Evolutionary conservation across 225 moss, liverwort and hornwort species (phyloP), one percentile per base, ranked within the genome.

Genomic region (Rhytidiadelphus loreus): DNA sequence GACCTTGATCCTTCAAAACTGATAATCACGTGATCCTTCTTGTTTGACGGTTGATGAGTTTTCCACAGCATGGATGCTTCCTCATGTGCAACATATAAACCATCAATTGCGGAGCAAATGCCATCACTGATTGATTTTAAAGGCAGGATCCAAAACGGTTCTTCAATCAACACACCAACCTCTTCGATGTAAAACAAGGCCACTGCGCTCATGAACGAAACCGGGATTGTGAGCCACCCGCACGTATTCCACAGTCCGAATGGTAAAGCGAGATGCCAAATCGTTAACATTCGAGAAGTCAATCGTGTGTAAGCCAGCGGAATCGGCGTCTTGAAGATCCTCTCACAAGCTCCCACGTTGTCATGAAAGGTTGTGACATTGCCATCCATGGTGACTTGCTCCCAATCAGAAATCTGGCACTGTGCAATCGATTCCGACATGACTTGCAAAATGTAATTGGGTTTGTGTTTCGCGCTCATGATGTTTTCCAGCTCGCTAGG

Each of bases 241-340:
- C 97, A 98, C 3, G 94, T 94, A 15, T 96, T 95, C 97, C 96
- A 98, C 2, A 98, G 86, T 50, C 93, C 96, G 2, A 96, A 83
- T 1, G 96, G 97, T 22, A 96, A 89, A 28, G 95, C 90, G 26
- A 96, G 29, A 73, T 98, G 96, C 96, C 96, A 98, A 11, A 94
- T 53, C 16, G 93, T 90, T 29, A 98, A 56, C 86, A 94, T 92
- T 12, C 96, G 93, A 3, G 96, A 98, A 8, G 97, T 96, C 84
- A 98, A 77, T 8, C 95, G 94, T 4, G 97, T 98, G 24, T 96
- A 96, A 2, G 96, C 94, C 0, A 98, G 89, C 8, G 96, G 96
- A 78, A 98, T 98, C 5, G 96, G 97, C 22, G 94, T 95, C 69
- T 95, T 93, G 61, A 92, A 91, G 9, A 98, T 90, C 29, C 97